A percentile compares a stretch with the other conserved stretches of the same genome.
Evolutionary conservation across 2,329 filamentous ascomycete species (phyloP).

Genomic region (Neoascochyta sp.): DNA sequence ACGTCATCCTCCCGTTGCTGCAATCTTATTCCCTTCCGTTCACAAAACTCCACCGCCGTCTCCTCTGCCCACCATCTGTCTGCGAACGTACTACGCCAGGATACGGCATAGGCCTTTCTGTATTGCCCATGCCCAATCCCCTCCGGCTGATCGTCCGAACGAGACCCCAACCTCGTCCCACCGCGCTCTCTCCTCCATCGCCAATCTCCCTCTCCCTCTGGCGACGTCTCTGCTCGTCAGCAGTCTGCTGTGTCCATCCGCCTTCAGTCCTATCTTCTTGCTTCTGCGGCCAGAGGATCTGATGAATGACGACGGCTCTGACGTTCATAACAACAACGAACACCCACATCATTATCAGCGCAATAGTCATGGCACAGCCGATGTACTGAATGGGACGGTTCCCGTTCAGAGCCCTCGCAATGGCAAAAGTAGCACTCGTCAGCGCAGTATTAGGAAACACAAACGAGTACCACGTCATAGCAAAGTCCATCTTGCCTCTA

Average conservation of each 20-base stretch:
- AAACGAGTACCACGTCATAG: slow-evolving; percentile 84
- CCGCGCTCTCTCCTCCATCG: slow-evolving; percentile 17
- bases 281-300: slow-evolving; percentile 75
- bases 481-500: slow-evolving; percentile 63
- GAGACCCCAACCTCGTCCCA: slow-evolving; percentile 19
- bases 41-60: slow-evolving; percentile 15
- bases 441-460: slow-evolving; percentile 77
- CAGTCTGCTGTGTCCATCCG: slow-evolving; percentile 47
- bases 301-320: slow-evolving; percentile 59
- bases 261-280: slow-evolving; percentile 63
- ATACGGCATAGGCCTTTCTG: too few relatives aligned
- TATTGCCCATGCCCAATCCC: too few relatives aligned
- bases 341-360: slow-evolving; percentile 64
- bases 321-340: slow-evolving; percentile 69
- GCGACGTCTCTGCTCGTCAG: slow-evolving; percentile 27
- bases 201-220: too few relatives aligned
- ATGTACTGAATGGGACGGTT: slow-evolving; percentile 58
- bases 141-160: slow-evolving; percentile 20
- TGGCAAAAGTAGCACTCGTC: slow-evolving; percentile 67
- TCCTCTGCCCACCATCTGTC: slow-evolving; percentile 13
- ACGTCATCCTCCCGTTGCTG: too few relatives aligned
- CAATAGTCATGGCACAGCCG: slow-evolving; percentile 63
- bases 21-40: slow-evolving; percentile 1
- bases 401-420: slow-evolving; percentile 54
- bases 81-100: too few relatives aligned